A percentile compares a stretch with the other conserved stretches of the same genome.
phyloP scores from a whole-genome alignment of 2,329 filamentous ascomycete species.

The Gremmenia infestans region DNA sequence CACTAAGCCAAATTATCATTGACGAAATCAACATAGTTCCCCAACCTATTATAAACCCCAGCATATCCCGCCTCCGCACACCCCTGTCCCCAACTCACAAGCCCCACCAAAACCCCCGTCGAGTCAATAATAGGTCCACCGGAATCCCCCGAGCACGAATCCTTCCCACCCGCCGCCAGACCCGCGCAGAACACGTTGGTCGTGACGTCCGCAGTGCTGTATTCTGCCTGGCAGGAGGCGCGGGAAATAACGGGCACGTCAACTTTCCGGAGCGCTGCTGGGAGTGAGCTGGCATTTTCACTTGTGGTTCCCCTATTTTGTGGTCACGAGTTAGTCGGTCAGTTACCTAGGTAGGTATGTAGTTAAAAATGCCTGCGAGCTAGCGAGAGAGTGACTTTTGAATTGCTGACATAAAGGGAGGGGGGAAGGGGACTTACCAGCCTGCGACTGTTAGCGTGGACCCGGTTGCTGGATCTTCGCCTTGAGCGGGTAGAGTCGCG shows the following conservation, averaged over 20 bases:
- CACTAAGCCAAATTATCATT: background rate
- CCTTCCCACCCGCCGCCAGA: constrained; percentile 18
- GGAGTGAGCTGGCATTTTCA: constrained; percentile 7
- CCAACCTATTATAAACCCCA: constrained; percentile 18
- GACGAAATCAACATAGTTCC: constrained; percentile 13
- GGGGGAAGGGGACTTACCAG: background rate
- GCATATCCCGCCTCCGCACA: constrained; percentile 17
- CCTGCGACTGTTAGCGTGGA: constrained; percentile 8
- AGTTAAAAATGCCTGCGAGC: too few relatives aligned
- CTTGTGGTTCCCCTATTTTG: background rate
- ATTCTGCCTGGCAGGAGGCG: constrained; percentile 10
- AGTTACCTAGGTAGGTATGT: too few relatives aligned
- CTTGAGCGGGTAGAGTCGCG: constrained; percentile 13
- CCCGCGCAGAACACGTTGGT: constrained; percentile 21
- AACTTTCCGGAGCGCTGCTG: constrained; percentile 16
- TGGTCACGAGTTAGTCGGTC: too few relatives aligned
- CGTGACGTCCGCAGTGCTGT: constrained; percentile 13
- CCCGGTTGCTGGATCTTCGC: constrained; percentile 15
- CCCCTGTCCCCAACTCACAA: constrained; percentile 18
- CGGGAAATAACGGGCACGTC: constrained; percentile 18
- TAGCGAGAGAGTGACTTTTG: too few relatives aligned
- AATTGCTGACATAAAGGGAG: too few relatives aligned
- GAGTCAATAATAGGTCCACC: constrained; percentile 22
- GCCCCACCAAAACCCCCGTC: constrained; percentile 15
- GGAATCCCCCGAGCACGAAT: constrained; percentile 18